Evolutionary conservation across 2,329 filamentous ascomycete genomes (phyloP).

Genomic region (Neoscytalidium dimidiatum): DNA sequence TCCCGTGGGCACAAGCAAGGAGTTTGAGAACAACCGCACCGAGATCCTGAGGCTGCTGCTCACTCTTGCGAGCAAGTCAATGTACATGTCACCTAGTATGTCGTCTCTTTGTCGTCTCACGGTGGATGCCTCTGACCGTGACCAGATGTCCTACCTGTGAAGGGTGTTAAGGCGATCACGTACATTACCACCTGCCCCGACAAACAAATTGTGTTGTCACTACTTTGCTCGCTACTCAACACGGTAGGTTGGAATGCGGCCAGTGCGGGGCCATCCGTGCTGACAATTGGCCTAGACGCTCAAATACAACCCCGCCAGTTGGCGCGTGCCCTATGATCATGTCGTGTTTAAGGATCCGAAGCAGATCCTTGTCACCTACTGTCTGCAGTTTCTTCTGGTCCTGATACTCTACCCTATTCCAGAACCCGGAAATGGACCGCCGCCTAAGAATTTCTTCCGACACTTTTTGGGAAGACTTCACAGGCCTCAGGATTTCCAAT

Average conservation of each 20-base stretch:
- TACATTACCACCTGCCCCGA: conserved; percentile 86
- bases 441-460: conserved; percentile 88
- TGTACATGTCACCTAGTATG: conserved; percentile 82
- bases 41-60: conserved; percentile 86
- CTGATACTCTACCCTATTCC: conserved; percentile 86
- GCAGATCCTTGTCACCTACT: conserved; percentile 88
- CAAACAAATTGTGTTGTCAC: conserved; percentile 86
- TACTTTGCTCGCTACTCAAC: conserved; percentile 90
- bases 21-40: conserved; percentile 88
- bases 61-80: conserved; percentile 83
- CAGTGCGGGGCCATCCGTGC: background rate
- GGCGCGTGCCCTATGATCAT: conserved; percentile 92
- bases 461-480: conserved; percentile 90
- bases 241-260: conserved; percentile 65
- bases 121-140: conserved; percentile 20
- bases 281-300: conserved; percentile 62
- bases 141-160: conserved; percentile 69
- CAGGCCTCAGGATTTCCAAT: conserved; percentile 95
- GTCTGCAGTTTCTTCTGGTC: conserved; percentile 84
- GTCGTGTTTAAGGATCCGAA: conserved; percentile 89
- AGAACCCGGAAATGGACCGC: conserved; percentile 64
- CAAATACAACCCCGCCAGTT: conserved; percentile 93
- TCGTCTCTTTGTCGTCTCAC: conserved; percentile 20
- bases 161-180: conserved; percentile 80
- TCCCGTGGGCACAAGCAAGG: conserved; percentile 82